Conservation (phyloP, 495 filamentous ascomycete species). For the Extremus antarcticus region DNA sequence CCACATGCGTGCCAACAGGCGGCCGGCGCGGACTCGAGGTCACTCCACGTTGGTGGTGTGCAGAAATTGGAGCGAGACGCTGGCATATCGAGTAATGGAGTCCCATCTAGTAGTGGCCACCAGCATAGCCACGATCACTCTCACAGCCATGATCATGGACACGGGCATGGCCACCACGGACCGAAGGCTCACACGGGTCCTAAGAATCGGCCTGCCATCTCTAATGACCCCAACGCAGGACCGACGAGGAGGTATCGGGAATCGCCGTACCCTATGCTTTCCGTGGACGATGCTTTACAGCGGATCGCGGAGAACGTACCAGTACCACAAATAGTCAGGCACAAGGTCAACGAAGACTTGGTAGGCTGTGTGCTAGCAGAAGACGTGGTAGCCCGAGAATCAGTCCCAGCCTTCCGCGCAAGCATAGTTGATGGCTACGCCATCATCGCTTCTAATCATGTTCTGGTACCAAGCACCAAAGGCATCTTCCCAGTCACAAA, state of each 20-base stretch:
- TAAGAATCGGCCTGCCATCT: constrained; percentile 45
- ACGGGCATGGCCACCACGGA: constrained; percentile 45
- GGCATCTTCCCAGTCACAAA: constrained; percentile 79
- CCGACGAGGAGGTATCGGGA: constrained; percentile 66
- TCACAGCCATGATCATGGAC: constrained; percentile 47
- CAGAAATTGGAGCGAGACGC: constrained; percentile 77
- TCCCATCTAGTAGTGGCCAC: not conserved
- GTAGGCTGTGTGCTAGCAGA: constrained; percentile 71
- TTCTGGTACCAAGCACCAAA: constrained; percentile 42
- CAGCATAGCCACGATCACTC: constrained; percentile 37
- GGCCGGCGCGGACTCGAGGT: constrained; percentile 69
- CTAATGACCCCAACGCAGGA: constrained; percentile 73
- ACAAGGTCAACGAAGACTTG: constrained; percentile 49
- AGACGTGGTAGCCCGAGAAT: constrained; percentile 66
- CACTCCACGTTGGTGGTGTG: constrained; percentile 68
- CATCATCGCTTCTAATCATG: constrained; percentile 49
- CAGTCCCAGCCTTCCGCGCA: constrained; percentile 84
- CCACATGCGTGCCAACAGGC: constrained; percentile 91
- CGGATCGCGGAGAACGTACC: constrained; percentile 63
- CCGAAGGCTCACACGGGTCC: constrained; percentile 63
- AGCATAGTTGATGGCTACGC: constrained; percentile 98
- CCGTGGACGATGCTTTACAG: constrained; percentile 68
- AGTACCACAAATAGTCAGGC: constrained; percentile 39
- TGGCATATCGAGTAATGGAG: constrained; percentile 39
- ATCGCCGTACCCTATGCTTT: constrained; percentile 87